phyloP scores from a whole-genome alignment of 2,329 filamentous ascomycete genomes.

The Aurifilum marmelostoma region DNA sequence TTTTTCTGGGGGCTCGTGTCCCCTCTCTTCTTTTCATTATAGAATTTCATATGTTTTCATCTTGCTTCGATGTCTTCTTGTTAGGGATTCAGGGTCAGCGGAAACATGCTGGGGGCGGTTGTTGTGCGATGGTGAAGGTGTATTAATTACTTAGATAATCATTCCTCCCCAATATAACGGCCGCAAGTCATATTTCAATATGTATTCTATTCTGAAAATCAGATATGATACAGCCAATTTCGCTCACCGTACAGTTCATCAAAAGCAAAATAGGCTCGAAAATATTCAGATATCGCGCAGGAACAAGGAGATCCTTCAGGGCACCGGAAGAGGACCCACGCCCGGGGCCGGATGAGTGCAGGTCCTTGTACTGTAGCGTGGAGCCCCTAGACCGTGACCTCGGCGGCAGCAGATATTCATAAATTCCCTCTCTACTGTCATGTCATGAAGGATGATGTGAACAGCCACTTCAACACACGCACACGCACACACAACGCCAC shows the following conservation, averaged over 20 bases:
- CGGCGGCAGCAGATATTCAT: not conserved
- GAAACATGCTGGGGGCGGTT: not conserved
- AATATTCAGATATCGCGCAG: not conserved
- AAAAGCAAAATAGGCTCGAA: not conserved
- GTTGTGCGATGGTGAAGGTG: not conserved
- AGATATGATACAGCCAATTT: not conserved
- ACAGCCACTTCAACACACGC: not conserved
- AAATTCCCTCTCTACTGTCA: not conserved
- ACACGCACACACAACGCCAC: not conserved
- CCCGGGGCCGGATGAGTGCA: too few species aligned
- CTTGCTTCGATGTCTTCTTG: not conserved
- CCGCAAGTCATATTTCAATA: not conserved
- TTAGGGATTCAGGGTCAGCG: rapidly evolving
- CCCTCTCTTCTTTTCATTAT: not conserved
- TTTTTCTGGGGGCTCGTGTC: too few species aligned
- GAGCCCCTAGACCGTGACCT: not conserved
- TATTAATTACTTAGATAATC: too few species aligned
- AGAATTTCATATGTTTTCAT: not conserved
- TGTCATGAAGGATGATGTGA: not conserved
- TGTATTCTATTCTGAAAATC: not conserved
- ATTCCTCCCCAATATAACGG: too few species aligned
- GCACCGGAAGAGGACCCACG: not conserved
- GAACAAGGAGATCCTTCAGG: not conserved
- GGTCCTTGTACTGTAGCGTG: not conserved
- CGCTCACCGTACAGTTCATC: not conserved